Base-by-base conservation (phyloP, 768 basidiomycete genomes). In the Mycena vitilis region DNA sequence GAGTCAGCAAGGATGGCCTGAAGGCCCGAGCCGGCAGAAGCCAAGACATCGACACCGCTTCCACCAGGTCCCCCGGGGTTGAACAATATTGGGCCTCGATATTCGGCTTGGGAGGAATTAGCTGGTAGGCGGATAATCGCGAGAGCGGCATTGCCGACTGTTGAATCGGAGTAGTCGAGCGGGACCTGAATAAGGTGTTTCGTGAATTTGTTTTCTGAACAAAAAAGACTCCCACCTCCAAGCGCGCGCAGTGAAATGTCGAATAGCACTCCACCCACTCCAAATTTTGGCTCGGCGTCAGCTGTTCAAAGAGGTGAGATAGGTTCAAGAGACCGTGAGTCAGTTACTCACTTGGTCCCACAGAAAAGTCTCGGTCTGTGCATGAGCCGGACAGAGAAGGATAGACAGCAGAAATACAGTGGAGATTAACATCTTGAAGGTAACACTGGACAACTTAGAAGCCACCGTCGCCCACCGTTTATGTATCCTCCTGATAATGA, bases 51-150 rank as follows among this genome's bases (percentile, higher is more conserved):
- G 52, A 63, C 62, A 6, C 52, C 53, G 62, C 63, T 65, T 7
- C 58, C 68, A 9, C 68, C 68, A 4, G 68, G 68, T 3, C 68
- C 68, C 3, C 68, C 68, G 7, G 68, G 68, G 59, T 69, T 69
- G 68, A 69, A 65, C 11, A 69, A 38, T 6, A 69, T 0, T 11
- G 68, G 68, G 5, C 68, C 68, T 1, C 59, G 63, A 25, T 69
- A 69, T 20, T 49, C 47, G 5, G 42, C 47, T 25, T 37, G 18
- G 7, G 68, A 56, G 22, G 34, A 52, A 45, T 54, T 64, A 5
- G 68, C n/a, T 5, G 51, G 63, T 9, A 65, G 59, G 20, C 63
- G 63, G 16, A 65, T 61, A 22, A 69, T 22, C 8, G 68, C 68
- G 38, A 69, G 37, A 2, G 45, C 63, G 0, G 68, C 68, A 5